Evolutionary conservation across 1,284 basidiomycete species (phyloP).

Genomic region (Dichomitus squalens): DNA sequence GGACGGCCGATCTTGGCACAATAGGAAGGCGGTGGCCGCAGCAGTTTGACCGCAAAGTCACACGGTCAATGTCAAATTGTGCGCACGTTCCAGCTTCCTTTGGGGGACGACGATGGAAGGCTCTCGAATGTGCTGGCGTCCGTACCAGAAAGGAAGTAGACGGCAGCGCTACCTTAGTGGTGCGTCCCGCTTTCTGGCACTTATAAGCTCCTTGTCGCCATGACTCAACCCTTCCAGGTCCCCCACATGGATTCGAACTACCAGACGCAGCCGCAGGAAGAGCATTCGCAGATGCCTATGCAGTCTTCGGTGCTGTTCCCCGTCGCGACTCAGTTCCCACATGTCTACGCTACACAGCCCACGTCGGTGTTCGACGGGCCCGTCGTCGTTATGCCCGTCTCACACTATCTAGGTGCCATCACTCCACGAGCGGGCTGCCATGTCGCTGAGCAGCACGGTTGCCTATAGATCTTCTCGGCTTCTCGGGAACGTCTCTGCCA

Average conservation of each 20-base stretch:
- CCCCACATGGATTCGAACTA: neutral
- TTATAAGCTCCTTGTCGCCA: neutral
- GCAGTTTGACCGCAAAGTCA: neutral
- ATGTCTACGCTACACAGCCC: neutral
- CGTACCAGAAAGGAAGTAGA: neutral
- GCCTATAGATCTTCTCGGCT: neutral
- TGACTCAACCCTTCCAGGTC: neutral
- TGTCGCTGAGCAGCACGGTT: neutral
- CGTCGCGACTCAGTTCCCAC: neutral
- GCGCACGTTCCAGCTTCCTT: neutral
- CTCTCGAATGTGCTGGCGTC: neutral
- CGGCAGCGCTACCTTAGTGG: neutral
- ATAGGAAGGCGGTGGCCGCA: too few species aligned
- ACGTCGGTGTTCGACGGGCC: neutral
- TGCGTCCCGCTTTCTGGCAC: neutral
- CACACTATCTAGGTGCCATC: slow-evolving; percentile 1
- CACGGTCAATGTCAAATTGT: neutral
- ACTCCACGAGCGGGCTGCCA: neutral
- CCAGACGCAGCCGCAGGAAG: neutral
- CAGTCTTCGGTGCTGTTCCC: neutral
- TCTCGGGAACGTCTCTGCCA: neutral
- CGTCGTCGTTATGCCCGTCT: slow-evolving; percentile 1
- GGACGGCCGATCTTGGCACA: too few species aligned
- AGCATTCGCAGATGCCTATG: neutral
- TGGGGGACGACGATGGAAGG: neutral